These are phyloP conservation scores for Diaporthe ampelina DNA, from an alignment of 2,329 filamentous ascomycete species.

Conservation along the genomic window DNA sequence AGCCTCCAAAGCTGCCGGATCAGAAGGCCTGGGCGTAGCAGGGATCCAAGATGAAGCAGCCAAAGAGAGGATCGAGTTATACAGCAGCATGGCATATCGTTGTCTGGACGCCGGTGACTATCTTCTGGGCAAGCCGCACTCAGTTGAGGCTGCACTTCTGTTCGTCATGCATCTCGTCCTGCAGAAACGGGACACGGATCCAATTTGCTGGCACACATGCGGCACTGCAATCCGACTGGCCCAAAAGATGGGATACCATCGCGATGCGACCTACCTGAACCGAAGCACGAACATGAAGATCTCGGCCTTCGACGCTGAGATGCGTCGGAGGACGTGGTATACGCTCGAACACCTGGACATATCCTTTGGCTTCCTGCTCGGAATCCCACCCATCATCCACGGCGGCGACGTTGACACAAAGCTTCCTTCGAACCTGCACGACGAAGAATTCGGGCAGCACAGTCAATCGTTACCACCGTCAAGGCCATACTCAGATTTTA, in stretches of 20 bases:
- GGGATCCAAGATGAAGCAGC: slow-evolving; percentile 44
- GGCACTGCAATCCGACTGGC: slow-evolving; percentile 62
- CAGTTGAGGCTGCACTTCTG: slow-evolving; percentile 64
- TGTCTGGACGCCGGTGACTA: slow-evolving; percentile 65
- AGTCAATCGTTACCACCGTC: slow-evolving; percentile 56
- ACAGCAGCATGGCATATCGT: slow-evolving; percentile 56
- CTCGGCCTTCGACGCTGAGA: slow-evolving; percentile 64
- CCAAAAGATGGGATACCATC: slow-evolving; percentile 66
- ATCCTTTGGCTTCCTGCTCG: slow-evolving; percentile 38
- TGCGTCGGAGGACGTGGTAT: slow-evolving; percentile 66
- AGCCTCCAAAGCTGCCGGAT: slow-evolving; percentile 49
- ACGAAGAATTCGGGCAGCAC: slow-evolving; percentile 66
- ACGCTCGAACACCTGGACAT: slow-evolving; percentile 39
- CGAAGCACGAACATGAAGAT: slow-evolving; percentile 47
- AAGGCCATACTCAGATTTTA: slow-evolving; percentile 57
- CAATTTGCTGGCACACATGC: slow-evolving; percentile 61
- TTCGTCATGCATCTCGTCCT: slow-evolving; percentile 59
- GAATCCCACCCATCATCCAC: slow-evolving; percentile 60
- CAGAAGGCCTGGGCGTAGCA: slow-evolving; percentile 42
- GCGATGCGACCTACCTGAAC: slow-evolving; percentile 59
- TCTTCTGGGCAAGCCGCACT: slow-evolving; percentile 58
- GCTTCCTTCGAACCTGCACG: slow-evolving; percentile 59
- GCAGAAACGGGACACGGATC: slow-evolving; percentile 57
- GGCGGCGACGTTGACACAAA: slow-evolving; percentile 61
- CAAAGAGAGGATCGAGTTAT: slow-evolving; percentile 44